phyloP scores from a whole-genome alignment of 2,329 filamentous ascomycete species.

The Colletotrichum sp. region DNA sequence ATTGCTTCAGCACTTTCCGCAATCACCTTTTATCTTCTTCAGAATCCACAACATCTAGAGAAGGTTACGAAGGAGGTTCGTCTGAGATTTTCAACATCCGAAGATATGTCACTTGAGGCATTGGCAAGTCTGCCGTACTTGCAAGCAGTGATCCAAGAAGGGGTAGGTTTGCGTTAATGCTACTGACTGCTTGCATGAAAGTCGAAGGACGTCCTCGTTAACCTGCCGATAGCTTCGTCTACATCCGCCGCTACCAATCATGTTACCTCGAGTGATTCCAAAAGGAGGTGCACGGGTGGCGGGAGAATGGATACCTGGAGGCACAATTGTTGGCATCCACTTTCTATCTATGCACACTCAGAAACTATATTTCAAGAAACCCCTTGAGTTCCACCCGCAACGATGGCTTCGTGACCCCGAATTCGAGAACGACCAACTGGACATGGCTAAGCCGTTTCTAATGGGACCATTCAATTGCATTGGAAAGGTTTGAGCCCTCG shows the following conservation, averaged over 20 bases:
- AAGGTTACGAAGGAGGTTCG: slow-evolving; percentile 8
- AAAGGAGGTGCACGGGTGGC: not conserved
- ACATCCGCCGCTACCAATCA: not conserved
- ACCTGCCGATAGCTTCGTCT: not conserved
- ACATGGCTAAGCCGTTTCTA: not conserved
- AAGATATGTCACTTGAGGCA: not conserved
- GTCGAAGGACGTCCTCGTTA: not conserved
- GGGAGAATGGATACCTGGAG: not conserved
- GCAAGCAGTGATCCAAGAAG: not conserved
- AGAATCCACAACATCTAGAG: not conserved
- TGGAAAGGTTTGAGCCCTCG: slow-evolving; percentile 30
- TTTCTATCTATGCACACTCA: not conserved
- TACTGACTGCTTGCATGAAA: not conserved
- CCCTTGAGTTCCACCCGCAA: slow-evolving; percentile 53
- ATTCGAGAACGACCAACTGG: not conserved
- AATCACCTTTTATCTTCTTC: not conserved
- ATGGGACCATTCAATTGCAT: slow-evolving; percentile 50
- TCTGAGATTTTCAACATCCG: not conserved
- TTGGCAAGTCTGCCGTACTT: not conserved
- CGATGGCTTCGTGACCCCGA: not conserved
- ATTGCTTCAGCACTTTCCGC: not conserved
- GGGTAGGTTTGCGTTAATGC: not conserved
- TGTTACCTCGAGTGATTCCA: not conserved
- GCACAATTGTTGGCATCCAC: not conserved
- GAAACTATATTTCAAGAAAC: not conserved